Evolutionary conservation across 2,329 filamentous ascomycete species (phyloP).

Genomic region (Cladophialophora yegresii): DNA sequence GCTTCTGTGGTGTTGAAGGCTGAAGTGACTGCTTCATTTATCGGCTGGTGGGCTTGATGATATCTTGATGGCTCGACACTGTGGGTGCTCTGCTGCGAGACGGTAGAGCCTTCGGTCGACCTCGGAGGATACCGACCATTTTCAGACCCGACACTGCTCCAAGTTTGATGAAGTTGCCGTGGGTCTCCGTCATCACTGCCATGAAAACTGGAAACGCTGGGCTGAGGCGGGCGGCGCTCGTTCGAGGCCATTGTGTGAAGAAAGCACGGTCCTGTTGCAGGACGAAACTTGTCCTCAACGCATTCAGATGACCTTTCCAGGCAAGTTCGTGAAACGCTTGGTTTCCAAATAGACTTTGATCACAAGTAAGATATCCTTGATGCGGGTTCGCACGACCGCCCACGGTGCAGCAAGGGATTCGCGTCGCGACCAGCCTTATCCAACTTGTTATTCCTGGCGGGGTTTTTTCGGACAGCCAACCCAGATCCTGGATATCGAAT

Average conservation of each 20-base stretch:
- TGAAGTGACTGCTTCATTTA: constrained; percentile 60
- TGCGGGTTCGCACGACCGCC: neutral
- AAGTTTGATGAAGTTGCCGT: constrained; percentile 16
- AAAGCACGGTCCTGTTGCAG: constrained; percentile 19
- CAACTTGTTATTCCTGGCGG: neutral
- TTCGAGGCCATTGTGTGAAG: constrained; percentile 25
- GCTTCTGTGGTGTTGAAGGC: constrained; percentile 56
- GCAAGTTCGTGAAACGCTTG: neutral
- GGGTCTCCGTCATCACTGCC: constrained; percentile 25
- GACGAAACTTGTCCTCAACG: constrained; percentile 22
- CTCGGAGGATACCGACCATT: constrained; percentile 13
- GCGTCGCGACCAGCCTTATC: constrained; percentile 15
- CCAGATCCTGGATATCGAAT: neutral
- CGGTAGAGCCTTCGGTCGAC: constrained; percentile 17
- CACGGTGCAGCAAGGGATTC: constrained; percentile 4
- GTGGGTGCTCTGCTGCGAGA: constrained; percentile 14
- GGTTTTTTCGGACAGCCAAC: neutral
- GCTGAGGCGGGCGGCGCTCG: constrained; percentile 18
- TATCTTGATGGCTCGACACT: constrained; percentile 25
- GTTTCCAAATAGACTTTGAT: constrained; percentile 20
- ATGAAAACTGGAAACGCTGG: constrained; percentile 6
- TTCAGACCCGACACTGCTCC: constrained; percentile 20
- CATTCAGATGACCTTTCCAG: constrained; percentile 21
- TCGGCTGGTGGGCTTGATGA: constrained; percentile 46
- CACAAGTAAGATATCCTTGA: constrained; percentile 4